phyloP scores from a whole-genome alignment of 164 flowering plant species.

The Vitis vinifera region ASM3070453v1 NC_081805.1:24427501-24428000 shows the following conservation, averaged over 20 bases:
- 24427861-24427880: neutral
- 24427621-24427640: conserved; percentile 68
- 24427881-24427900: neutral
- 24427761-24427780: neutral
- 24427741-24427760: neutral
- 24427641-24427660: conserved; percentile 64
- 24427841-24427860: neutral
- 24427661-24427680: conserved; percentile 67
- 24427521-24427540: too few species aligned
- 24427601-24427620: conserved; percentile 1
- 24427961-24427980: too few species aligned
- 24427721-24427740: neutral
- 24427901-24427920: too few species aligned
- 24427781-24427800: neutral
- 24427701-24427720: neutral
- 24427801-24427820: neutral
- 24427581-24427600: neutral
- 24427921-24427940: too few species aligned
- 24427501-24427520: too few species aligned
- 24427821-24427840: neutral
- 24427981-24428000: too few species aligned
- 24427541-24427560: too few species aligned
- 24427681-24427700: conserved; percentile 12
- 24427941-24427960: too few species aligned
- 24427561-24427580: neutral